Base-by-base conservation (phyloP, 345 rosid species). In the Litchi chinensis region DNA sequence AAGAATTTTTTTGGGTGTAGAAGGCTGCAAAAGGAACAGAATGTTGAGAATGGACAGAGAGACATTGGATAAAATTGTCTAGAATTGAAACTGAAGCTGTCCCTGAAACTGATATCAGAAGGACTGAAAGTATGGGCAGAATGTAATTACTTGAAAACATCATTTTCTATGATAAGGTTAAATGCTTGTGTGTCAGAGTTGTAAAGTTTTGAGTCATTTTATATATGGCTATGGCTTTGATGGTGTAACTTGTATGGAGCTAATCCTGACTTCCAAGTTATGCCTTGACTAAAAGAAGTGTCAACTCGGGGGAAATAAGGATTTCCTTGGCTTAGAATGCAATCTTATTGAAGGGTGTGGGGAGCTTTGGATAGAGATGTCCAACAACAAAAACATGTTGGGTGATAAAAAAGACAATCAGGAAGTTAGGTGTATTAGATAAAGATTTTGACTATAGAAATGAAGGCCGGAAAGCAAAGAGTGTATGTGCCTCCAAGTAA, bases 261-360 rank as follows among this genome's bases (percentile, higher is more conserved):
- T 57, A 73, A 60, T 73, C 40, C 37, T 59, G 44, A 59, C 67
- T 65, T 60, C 68, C 66, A 73, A 40, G 32, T 12, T 21, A 21
- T 39, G 64, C 40, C 8, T 43, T 1, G 57, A 43, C 59, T 13
- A 2, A 41, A 10, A 63, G 18, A 21, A 63, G 60, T 63, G 32
- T 0, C 32, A 3, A 22, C 77, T 18, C 24, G 21, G n/a, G 21
- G 8, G 64, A 50, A 48, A 65, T 5, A 65, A 44, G 15, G 59
- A 65, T 37, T 57, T 46, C 28, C 78, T 65, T 75, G 6, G 64
- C 78, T 65, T 75, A 12, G 37, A 75, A 75, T 75, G 64, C 78
- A 75, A 48, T 65, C 78, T 32, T 12, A 12, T 48, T 37, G 3
- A 65, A 18, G 48, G 21, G 32, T 48, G 32, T 15, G 18, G 43